Conservation (phyloP, 257 asterid genomes). For the Marsdenia floribunda region DNA sequence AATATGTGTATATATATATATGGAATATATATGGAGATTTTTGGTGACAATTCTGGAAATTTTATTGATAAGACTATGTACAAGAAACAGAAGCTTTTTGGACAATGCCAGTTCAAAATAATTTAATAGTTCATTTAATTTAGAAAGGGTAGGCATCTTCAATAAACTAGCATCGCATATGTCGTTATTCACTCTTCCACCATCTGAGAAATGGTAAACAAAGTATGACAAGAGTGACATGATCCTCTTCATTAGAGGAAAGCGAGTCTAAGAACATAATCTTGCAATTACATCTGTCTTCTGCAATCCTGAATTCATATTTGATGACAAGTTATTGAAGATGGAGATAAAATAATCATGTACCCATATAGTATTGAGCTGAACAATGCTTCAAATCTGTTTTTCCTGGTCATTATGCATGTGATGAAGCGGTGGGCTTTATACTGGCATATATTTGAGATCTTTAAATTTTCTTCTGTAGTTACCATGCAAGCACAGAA, state of each 20-base stretch:
- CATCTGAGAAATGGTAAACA: background rate
- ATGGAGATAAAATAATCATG: background rate
- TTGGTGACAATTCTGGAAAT: background rate
- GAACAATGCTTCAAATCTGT: background rate
- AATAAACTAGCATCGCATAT: background rate
- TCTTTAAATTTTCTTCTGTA: conserved; percentile 15
- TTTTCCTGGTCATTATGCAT: background rate
- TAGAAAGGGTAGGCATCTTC: background rate
- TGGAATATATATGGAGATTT: background rate
- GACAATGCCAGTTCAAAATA: background rate
- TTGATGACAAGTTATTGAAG: background rate
- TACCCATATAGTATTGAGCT: background rate
- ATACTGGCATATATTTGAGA: conserved; percentile 9
- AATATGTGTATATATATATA: background rate
- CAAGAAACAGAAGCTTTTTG: background rate
- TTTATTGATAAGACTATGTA: background rate
- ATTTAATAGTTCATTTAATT: background rate
- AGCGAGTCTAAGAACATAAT: background rate
- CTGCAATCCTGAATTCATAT: background rate
- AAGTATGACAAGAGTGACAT: background rate
- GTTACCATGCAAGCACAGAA: conserved; percentile 71
- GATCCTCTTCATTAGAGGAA: conserved; percentile 20
- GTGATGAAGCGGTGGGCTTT: background rate
- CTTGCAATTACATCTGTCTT: background rate
- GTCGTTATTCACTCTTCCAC: background rate